Evolutionary conservation across 805 yeast genomes (phyloP).

Genomic region (Saturnispora hagleri): DNA sequence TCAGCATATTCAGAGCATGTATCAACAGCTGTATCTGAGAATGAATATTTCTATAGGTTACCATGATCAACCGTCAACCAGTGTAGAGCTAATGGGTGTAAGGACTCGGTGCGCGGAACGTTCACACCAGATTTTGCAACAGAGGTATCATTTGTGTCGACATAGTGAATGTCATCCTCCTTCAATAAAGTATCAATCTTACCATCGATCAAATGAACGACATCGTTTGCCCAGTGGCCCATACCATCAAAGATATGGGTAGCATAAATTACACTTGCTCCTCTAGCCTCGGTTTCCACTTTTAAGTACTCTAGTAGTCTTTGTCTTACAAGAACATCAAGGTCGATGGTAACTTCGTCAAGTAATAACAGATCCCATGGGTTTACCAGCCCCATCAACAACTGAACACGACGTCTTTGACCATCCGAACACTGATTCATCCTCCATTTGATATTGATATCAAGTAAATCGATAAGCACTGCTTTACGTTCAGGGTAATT

Average conservation of each 20-base stretch:
- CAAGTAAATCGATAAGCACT: slow-evolving; percentile 63
- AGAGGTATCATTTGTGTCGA: slow-evolving; percentile 19
- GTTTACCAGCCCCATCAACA: slow-evolving; percentile 83
- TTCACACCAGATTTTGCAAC: slow-evolving; percentile 10
- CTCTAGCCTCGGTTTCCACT: slow-evolving; percentile 60
- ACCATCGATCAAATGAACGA: slow-evolving; percentile 73
- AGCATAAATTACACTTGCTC: slow-evolving; percentile 79
- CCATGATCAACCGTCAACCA: slow-evolving; percentile 38
- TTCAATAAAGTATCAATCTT: slow-evolving; percentile 31
- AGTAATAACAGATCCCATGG: slow-evolving; percentile 86
- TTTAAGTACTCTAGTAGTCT: slow-evolving; percentile 61
- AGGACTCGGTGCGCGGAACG: slow-evolving; percentile 36
- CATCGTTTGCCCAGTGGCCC: slow-evolving; percentile 79
- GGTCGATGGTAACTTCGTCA: slow-evolving; percentile 95
- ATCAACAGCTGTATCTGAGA: neutral
- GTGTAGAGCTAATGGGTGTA: slow-evolving; percentile 64
- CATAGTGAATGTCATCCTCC: slow-evolving; percentile 27
- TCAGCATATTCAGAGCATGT: neutral
- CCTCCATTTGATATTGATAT: slow-evolving; percentile 82
- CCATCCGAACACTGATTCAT: slow-evolving; percentile 93
- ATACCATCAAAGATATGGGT: slow-evolving; percentile 97
- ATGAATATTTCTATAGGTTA: neutral
- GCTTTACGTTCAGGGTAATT: slow-evolving; percentile 66
- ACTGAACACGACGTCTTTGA: slow-evolving; percentile 87
- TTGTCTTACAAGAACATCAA: slow-evolving; percentile 85